Percentiles rank a stretch among this genome's conserved stretches.
Conservation (phyloP, 225 moss, liverwort and hornwort genomes). For the Thuidium tamariscinum region DNA sequence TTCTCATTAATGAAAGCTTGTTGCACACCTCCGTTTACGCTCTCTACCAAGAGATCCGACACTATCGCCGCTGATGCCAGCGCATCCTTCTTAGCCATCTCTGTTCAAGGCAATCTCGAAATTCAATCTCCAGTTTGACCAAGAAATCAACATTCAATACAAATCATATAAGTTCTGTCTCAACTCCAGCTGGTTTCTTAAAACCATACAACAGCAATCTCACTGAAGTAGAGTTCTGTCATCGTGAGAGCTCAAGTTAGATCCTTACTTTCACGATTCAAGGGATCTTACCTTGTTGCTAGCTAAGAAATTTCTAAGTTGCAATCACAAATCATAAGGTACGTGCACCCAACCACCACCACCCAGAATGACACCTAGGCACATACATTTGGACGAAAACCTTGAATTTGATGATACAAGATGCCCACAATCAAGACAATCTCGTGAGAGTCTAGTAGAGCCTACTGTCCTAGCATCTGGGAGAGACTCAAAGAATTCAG, state of each 20-base stretch:
- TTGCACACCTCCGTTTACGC: conserved; percentile 84
- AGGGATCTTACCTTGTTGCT: background rate
- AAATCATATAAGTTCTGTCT: background rate
- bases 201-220: background rate
- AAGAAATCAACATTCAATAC: background rate
- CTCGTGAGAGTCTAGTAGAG: background rate
- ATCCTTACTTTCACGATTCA: background rate
- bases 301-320: background rate
- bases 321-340: background rate
- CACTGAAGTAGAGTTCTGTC: background rate
- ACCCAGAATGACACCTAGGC: background rate
- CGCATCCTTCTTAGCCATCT: conserved; percentile 63
- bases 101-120: conserved; percentile 9
- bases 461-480: background rate
- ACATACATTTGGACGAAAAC: background rate
- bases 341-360: background rate
- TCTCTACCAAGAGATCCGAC: conserved; percentile 59
- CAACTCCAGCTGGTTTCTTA: background rate
- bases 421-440: background rate
- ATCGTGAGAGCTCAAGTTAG: background rate
- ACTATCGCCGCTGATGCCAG: conserved; percentile 41
- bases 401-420: background rate
- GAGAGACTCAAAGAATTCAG: too few relatives aligned
- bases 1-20: conserved; percentile 76
- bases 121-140: background rate